Base-by-base conservation (phyloP, 371 early-diverging fungal genomes). In the Mucor racemosus region DNA sequence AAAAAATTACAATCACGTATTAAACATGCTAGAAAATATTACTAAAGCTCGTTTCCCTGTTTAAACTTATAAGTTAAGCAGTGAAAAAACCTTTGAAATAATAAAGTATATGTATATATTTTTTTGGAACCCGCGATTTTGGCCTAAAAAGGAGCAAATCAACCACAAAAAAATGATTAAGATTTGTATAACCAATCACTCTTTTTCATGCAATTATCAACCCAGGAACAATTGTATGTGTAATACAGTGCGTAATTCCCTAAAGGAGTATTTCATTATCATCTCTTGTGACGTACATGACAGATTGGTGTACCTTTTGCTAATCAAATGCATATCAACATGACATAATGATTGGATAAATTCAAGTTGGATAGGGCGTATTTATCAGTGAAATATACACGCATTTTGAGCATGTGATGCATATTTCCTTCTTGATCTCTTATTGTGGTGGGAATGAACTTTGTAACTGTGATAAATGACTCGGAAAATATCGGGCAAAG, bases 141-240 rank as follows among this genome's bases (percentile, higher is more conserved):
- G 1, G 26, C 46, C 46, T 46, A 0, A 46, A 44, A 46, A 46
- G 46, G 46, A 19, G 46, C 17, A 46, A 17, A 46, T 46, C 46
- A 19, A 46, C 17, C n/a, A 17, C 8, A 44, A 17, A 8, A 17
- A n/a, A 19, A n/a, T 46, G 46, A 46, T 46, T 46, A 46, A 46
- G 46, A 46, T 53, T 53, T 53, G 53, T 53, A 53, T 53, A 21
- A 53, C 53, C 53, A 53, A 53, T 46, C 46, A 46, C 26, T 19
- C 19, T 17, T 46, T 46, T 46, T 53, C 31, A 53, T 53, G 53
- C 53, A 53, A 14, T 31, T 9, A 26, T 46, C 17, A 53, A 31
- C 53, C 53, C 53, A 53, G 53, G 31, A 26, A 53, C 53, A 53
- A 31, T 11, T 31, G 53, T 11, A 11, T 11, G 11, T 53, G 46